These are phyloP conservation scores for Chondrostereum purpureum DNA, from an alignment of 1,284 basidiomycete species.

Conservation along the genomic window DNA sequence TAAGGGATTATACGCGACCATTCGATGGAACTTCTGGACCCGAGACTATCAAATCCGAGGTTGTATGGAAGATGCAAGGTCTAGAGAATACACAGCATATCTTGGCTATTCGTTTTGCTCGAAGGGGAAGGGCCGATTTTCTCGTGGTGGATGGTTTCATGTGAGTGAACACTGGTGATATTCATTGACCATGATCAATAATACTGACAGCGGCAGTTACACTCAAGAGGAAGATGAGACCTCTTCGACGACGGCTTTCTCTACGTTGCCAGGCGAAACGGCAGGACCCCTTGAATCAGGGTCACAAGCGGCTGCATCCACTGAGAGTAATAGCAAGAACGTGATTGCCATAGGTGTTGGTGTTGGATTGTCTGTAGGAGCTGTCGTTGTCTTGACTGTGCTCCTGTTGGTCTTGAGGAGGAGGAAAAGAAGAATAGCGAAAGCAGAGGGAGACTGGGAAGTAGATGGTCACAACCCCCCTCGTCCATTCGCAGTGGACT, in stretches of 20 bases:
- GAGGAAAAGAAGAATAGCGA: background rate
- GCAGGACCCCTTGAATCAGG: no score
- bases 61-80: background rate
- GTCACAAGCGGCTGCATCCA: no score
- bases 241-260: no score
- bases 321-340: no score
- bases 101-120: conserved; percentile 1
- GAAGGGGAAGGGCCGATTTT: background rate
- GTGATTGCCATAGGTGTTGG: background rate
- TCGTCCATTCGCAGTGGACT: no score
- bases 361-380: background rate
- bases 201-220: no score
- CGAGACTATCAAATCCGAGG: background rate
- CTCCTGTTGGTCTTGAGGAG: background rate
- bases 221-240: no score
- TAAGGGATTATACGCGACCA: conserved; percentile 1
- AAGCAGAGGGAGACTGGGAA: no score
- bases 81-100: conserved; percentile 3
- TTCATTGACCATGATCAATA: no score
- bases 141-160: background rate
- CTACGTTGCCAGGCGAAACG: no score
- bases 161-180: no score
- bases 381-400: background rate
- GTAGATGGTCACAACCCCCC: no score
- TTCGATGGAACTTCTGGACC: background rate